A percentile compares a stretch with the other conserved stretches of the same genome.
These are phyloP conservation scores for Saccharomycopsis hybrid DNA, from an alignment of 1,139 yeast species.

Conservation along the genomic window DNA sequence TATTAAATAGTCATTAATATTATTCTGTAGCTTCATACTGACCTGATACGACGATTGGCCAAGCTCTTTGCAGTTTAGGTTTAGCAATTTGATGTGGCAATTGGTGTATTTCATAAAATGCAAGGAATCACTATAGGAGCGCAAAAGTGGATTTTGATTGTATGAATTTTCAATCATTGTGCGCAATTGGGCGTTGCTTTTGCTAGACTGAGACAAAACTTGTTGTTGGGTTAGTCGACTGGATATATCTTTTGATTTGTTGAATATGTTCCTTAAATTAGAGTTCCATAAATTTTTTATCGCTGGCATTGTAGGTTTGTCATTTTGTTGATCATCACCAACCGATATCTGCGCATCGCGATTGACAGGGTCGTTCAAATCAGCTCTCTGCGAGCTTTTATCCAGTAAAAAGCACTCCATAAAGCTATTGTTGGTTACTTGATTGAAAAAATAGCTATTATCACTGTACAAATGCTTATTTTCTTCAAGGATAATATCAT, in stretches of 20 bases:
- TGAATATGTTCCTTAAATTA: neutral
- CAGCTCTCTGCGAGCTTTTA: neutral
- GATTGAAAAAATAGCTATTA: neutral
- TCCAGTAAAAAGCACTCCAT: no score
- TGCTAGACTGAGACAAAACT: neutral
- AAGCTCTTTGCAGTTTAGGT: slow-evolving; percentile 19
- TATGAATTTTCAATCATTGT: slow-evolving; percentile 23
- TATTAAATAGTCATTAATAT: slow-evolving; percentile 45
- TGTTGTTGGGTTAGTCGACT: slow-evolving; percentile 8
- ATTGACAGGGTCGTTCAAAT: neutral
- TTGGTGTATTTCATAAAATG: slow-evolving; percentile 22
- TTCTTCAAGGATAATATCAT: slow-evolving; percentile 39
- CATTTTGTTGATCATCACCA: neutral
- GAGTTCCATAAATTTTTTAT: neutral
- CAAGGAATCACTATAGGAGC: slow-evolving; percentile 25
- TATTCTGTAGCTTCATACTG: slow-evolving; percentile 31
- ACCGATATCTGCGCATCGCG: neutral
- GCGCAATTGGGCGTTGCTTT: slow-evolving; percentile 9
- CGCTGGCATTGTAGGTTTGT: neutral
- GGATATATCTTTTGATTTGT: neutral
- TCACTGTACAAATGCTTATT: slow-evolving; percentile 5
- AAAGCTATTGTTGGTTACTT: neutral
- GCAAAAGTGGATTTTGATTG: slow-evolving; percentile 20
- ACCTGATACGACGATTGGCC: slow-evolving; percentile 25
- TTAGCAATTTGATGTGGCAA: slow-evolving; percentile 21